Conservation (phyloP, 352 stramenopile species). For the Globisporangium abappressorium region DNA sequence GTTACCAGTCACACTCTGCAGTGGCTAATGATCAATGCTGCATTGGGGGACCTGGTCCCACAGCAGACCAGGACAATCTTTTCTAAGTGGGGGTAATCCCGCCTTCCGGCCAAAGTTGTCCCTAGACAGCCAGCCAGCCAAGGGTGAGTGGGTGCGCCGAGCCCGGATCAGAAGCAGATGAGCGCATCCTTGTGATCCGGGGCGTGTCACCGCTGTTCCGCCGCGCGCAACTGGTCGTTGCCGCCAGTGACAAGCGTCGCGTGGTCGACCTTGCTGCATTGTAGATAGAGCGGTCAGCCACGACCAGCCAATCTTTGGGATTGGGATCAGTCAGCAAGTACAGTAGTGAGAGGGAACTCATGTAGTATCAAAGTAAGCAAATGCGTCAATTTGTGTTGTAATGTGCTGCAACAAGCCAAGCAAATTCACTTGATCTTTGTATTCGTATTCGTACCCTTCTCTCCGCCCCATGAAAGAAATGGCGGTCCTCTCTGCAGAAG, state of each 20-base stretch:
- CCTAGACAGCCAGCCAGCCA: neutral
- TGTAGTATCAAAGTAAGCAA: neutral
- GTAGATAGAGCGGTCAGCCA: neutral
- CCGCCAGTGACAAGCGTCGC: conserved; percentile 14
- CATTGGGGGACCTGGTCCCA: too few species aligned
- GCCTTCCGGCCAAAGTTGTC: too few species aligned
- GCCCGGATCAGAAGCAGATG: neutral
- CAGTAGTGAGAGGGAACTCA: neutral
- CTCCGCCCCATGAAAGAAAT: neutral
- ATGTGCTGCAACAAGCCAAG: neutral
- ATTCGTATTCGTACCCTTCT: neutral
- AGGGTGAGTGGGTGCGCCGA: neutral
- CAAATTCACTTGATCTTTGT: neutral
- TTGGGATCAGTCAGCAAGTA: neutral
- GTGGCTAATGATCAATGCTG: too few species aligned
- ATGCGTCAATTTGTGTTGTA: neutral
- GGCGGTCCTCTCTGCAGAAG: neutral
- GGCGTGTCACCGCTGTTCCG: conserved; percentile 9
- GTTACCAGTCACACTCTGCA: too few species aligned
- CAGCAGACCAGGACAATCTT: too few species aligned
- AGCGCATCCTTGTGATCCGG: neutral
- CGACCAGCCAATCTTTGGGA: neutral
- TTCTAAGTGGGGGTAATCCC: too few species aligned
- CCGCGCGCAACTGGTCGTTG: conserved; percentile 1
- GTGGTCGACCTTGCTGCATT: neutral